phyloP scores from a whole-genome alignment of 2,329 filamentous ascomycete genomes.

The Sclerotinia sclerotiorum region DNA sequence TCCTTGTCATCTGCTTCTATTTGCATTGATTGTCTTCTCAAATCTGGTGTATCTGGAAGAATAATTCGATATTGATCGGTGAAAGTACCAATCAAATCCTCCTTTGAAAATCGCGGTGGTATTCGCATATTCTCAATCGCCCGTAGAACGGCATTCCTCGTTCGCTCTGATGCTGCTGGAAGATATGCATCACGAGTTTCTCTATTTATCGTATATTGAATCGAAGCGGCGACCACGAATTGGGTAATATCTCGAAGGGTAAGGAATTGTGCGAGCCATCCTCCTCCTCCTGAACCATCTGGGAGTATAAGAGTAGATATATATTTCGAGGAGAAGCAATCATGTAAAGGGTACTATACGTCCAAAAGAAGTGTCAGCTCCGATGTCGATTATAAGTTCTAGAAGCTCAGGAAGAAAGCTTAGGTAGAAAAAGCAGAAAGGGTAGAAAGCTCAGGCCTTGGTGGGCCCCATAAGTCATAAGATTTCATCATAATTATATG shows the following conservation, averaged over 20 bases:
- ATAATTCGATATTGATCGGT: constrained; percentile 43
- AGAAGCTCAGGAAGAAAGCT: not conserved
- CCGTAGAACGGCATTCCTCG: constrained; percentile 43
- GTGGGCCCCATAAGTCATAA: constrained; percentile 6
- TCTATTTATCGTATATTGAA: constrained; percentile 43
- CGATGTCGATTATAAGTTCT: not conserved
- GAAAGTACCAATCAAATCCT: constrained; percentile 43
- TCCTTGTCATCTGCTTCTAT: constrained; percentile 40
- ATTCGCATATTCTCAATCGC: constrained; percentile 42
- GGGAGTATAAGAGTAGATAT: constrained; percentile 41
- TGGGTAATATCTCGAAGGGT: constrained; percentile 44
- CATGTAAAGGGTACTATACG: constrained; percentile 42
- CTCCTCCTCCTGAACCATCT: constrained; percentile 34
- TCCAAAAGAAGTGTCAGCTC: constrained; percentile 11
- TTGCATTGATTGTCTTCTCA: constrained; percentile 35
- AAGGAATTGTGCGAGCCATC: constrained; percentile 44
- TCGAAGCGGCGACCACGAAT: constrained; percentile 44
- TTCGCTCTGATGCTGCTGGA: constrained; percentile 40
- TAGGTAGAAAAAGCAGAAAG: not conserved
- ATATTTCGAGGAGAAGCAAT: constrained; percentile 42
- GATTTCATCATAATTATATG: not conserved
- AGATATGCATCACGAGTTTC: constrained; percentile 42
- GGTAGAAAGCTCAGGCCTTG: not conserved
- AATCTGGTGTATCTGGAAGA: constrained; percentile 43
- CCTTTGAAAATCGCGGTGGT: constrained; percentile 41